A percentile compares a stretch with the other conserved stretches of the same genome.
phyloP scores from a whole-genome alignment of 1,139 yeast species.

The Hansenula anomala region DNA sequence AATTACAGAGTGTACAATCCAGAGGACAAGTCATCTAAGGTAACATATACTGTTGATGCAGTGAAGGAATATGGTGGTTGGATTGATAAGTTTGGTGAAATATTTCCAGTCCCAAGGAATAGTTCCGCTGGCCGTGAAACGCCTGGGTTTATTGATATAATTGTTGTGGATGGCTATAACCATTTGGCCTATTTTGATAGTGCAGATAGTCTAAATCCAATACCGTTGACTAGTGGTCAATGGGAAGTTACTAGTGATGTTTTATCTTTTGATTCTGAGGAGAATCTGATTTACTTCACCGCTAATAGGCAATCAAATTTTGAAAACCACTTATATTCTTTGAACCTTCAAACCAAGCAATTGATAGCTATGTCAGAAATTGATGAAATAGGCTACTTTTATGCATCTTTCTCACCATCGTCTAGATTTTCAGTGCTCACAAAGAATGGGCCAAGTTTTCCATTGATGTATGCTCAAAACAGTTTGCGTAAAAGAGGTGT shows the following conservation, averaged over 20 bases:
- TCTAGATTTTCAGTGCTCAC: conserved; percentile 49
- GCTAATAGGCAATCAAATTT: conserved; percentile 53
- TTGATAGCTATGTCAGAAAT: conserved; percentile 42
- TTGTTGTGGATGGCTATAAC: conserved; percentile 58
- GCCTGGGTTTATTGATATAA: conserved; percentile 62
- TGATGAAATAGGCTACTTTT: conserved; percentile 52
- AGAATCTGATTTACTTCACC: conserved; percentile 55
- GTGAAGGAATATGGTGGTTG: conserved; percentile 46
- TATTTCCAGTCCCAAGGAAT: conserved; percentile 25
- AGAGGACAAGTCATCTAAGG: conserved; percentile 26
- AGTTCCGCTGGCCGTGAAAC: conserved; percentile 5
- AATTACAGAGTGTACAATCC: conserved; percentile 43
- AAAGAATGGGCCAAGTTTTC: conserved; percentile 69
- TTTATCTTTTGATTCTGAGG: conserved; percentile 49
- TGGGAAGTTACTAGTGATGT: conserved; percentile 66
- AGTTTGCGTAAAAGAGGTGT: conserved; percentile 5
- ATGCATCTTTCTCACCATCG: conserved; percentile 51
- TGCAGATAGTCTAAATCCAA: conserved; percentile 35
- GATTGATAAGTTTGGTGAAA: conserved; percentile 33
- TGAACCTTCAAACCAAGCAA: conserved; percentile 26
- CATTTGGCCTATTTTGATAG: conserved; percentile 68
- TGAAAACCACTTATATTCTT: conserved; percentile 54
- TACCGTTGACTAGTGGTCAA: conserved; percentile 48
- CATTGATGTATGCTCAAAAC: conserved; percentile 42
- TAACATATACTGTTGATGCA: conserved; percentile 34